phyloP scores from a whole-genome alignment of 2,329 filamentous ascomycete genomes.

The Reticulascus tulasneorum region DNA sequence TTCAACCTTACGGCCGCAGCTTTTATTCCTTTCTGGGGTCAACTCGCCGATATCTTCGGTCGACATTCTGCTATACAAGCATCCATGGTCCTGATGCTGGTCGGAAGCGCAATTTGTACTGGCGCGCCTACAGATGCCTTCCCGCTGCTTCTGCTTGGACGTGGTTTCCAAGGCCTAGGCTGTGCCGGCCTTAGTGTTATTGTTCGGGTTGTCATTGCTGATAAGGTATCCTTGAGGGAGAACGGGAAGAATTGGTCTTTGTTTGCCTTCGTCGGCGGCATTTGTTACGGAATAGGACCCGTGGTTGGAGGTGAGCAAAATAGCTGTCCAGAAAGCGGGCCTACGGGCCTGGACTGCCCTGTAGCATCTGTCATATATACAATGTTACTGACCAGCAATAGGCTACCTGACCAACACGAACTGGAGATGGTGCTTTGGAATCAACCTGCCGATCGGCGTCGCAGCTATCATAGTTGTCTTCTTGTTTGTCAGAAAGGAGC shows the following conservation, averaged over 20 bases:
- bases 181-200: slow-evolving; percentile 59
- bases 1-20: slow-evolving; percentile 65
- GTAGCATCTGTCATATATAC: too few species aligned
- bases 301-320: slow-evolving; percentile 48
- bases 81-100: slow-evolving; percentile 51
- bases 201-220: slow-evolving; percentile 60
- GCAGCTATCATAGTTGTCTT: slow-evolving; percentile 50
- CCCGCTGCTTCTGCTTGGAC: slow-evolving; percentile 57
- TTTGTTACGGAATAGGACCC: slow-evolving; percentile 58
- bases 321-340: background rate
- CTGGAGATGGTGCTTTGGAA: slow-evolving; percentile 66
- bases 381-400: slow-evolving; percentile 5
- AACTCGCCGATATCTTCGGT: slow-evolving; percentile 62
- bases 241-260: slow-evolving; percentile 60
- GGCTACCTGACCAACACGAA: slow-evolving; percentile 47
- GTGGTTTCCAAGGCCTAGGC: slow-evolving; percentile 59
- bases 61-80: slow-evolving; percentile 60
- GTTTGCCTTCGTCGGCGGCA: slow-evolving; percentile 56
- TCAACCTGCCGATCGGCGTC: slow-evolving; percentile 54
- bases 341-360: background rate
- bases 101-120: slow-evolving; percentile 60
- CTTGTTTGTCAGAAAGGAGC: slow-evolving; percentile 53
- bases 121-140: slow-evolving; percentile 51
- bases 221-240: slow-evolving; percentile 58
- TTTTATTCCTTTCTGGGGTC: slow-evolving; percentile 63